Conservation (phyloP, 805 yeast species). For the Ogataea saltuana region DNA sequence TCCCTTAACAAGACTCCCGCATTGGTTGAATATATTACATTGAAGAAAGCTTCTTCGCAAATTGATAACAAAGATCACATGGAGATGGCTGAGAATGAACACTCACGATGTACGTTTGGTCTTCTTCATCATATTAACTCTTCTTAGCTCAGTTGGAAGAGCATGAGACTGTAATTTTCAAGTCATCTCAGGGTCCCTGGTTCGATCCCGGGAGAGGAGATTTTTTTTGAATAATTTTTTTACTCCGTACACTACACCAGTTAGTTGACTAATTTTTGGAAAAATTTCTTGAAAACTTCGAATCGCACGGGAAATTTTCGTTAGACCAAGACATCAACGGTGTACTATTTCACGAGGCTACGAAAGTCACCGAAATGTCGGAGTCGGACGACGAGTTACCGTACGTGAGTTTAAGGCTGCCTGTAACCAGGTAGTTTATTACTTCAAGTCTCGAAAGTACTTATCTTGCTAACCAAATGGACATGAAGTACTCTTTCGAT, state of each 20-base stretch:
- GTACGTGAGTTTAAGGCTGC: constrained; percentile 14
- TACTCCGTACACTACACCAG: background rate
- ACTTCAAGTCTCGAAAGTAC: background rate
- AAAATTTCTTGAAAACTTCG: no score
- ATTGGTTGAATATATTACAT: no score
- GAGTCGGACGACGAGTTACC: constrained; percentile 33
- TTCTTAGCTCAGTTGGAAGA: constrained; percentile 31
- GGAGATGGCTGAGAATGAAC: background rate
- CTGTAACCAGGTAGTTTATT: constrained; percentile 11
- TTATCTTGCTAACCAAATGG: constrained; percentile 7
- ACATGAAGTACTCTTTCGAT: constrained; percentile 43
- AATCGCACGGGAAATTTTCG: no score
- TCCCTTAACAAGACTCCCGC: no score
- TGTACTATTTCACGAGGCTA: no score
- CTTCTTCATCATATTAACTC: no score
- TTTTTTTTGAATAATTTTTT: constrained; percentile 8
- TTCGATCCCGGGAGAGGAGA: constrained; percentile 33
- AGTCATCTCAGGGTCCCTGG: constrained; percentile 31
- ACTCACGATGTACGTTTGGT: no score
- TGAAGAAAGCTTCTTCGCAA: background rate
- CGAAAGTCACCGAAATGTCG: constrained; percentile 14
- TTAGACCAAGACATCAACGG: no score
- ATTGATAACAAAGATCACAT: background rate
- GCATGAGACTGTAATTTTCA: constrained; percentile 28
- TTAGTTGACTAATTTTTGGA: background rate